Evolutionary conservation across 352 stramenopile genomes (phyloP).

Genomic region (Globisporangium spiculum): DNA sequence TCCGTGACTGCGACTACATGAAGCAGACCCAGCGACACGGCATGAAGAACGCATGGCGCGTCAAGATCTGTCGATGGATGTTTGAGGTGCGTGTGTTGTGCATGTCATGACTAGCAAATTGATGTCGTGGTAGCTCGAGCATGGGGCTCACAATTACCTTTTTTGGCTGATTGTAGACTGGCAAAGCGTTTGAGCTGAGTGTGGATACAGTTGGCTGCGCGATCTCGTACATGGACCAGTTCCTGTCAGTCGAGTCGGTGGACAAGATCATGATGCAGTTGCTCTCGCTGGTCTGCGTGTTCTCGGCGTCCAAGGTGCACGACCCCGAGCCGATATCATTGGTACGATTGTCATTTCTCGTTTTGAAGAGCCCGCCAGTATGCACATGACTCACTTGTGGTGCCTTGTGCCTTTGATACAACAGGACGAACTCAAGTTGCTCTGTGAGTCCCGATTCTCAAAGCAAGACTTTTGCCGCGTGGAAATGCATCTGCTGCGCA

Average conservation of each 20-base stretch:
- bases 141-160: background rate
- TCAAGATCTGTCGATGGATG: conserved; percentile 81
- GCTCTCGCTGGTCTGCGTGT: conserved; percentile 74
- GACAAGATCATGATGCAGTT: conserved; percentile 71
- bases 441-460: conserved; percentile 75
- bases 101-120: background rate
- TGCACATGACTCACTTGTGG: background rate
- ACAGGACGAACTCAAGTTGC: conserved; percentile 63
- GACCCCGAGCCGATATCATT: conserved; percentile 66
- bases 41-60: conserved; percentile 62
- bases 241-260: conserved; percentile 62
- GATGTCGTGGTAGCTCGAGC: background rate
- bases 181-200: conserved; percentile 66
- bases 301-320: conserved; percentile 69
- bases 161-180: conserved; percentile 29
- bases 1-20: conserved; percentile 45
- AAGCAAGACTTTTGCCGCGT: conserved; percentile 52
- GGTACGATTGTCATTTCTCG: background rate
- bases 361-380: background rate
- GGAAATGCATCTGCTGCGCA: conserved; percentile 52
- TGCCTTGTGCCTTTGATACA: background rate
- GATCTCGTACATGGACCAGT: conserved; percentile 74
- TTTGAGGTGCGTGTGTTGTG: conserved; percentile 29
- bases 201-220: conserved; percentile 58
- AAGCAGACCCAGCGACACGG: conserved; percentile 44